phyloP scores from a whole-genome alignment of 2,329 filamentous ascomycete genomes.

The Dryadomyces sulphureus region DNA sequence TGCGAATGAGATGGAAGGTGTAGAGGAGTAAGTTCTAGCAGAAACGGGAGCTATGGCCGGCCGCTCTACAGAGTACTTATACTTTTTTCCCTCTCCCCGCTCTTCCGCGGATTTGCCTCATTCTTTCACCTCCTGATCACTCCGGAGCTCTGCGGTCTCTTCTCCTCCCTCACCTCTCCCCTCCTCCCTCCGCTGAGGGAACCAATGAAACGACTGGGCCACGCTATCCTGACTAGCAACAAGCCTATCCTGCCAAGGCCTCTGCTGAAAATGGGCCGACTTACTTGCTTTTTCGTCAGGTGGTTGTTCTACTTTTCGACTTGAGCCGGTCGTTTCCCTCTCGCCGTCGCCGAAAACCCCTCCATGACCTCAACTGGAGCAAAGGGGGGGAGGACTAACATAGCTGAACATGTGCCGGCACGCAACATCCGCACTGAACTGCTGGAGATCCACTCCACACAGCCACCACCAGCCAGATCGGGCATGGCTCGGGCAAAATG shows the following conservation, averaged over 20 bases:
- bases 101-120: neutral
- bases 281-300: too few relatives aligned
- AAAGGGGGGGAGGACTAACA: neutral
- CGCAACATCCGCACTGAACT: neutral
- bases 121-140: neutral
- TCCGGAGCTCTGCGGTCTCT: neutral
- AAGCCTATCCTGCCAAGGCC: neutral
- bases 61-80: neutral
- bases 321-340: neutral
- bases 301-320: too few relatives aligned
- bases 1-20: neutral
- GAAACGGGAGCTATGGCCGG: too few relatives aligned
- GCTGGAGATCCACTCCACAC: neutral
- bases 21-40: too few relatives aligned
- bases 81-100: neutral
- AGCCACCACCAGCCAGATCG: neutral
- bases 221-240: neutral
- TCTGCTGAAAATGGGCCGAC: neutral
- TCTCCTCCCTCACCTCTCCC: neutral
- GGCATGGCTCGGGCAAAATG: conserved; percentile 3
- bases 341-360: neutral
- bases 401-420: neutral
- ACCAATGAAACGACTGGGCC: neutral
- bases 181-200: neutral
- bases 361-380: neutral